These are phyloP conservation scores for Bullera alba DNA, from an alignment of 768 basidiomycete genomes.

Conservation along the genomic window DNA sequence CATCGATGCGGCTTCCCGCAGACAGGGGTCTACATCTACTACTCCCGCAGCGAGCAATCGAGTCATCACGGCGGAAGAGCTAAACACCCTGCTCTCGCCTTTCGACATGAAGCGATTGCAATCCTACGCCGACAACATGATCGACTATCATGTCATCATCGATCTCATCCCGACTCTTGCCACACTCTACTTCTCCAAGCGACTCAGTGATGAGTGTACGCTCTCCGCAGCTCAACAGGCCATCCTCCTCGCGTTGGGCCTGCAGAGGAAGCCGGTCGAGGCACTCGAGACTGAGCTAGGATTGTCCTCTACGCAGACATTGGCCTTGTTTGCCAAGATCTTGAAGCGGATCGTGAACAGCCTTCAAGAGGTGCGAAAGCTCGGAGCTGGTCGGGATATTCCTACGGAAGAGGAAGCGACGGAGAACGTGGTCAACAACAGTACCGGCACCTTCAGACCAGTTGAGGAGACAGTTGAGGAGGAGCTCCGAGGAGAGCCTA, in stretches of 20 bases:
- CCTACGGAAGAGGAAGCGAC: conserved; percentile 25
- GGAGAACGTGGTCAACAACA: background rate
- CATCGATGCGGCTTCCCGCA: conserved; percentile 60
- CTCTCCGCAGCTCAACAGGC: conserved; percentile 85
- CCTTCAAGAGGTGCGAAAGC: conserved; percentile 70
- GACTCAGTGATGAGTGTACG: conserved; percentile 56
- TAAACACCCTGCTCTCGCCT: conserved; percentile 65
- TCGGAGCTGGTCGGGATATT: conserved; percentile 60
- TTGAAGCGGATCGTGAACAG: conserved; percentile 73
- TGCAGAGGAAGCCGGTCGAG: conserved; percentile 84
- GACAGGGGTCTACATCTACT: conserved; percentile 3
- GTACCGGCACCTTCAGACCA: background rate
- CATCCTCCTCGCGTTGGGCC: conserved; percentile 77
- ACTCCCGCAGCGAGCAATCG: conserved; percentile 6
- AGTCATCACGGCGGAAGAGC: conserved; percentile 51
- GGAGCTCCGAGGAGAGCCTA: conserved; percentile 58
- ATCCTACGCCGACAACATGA: conserved; percentile 81
- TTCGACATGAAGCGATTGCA: conserved; percentile 94
- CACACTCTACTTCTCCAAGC: conserved; percentile 71
- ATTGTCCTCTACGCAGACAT: conserved; percentile 73
- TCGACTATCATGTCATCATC: conserved; percentile 93
- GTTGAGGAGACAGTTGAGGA: conserved; percentile 51
- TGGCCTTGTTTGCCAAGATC: conserved; percentile 87
- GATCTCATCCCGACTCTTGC: conserved; percentile 80
- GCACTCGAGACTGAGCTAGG: conserved; percentile 78